Base-by-base conservation (phyloP, 352 stramenopile genomes). In the Pythium aristosporum region DNA sequence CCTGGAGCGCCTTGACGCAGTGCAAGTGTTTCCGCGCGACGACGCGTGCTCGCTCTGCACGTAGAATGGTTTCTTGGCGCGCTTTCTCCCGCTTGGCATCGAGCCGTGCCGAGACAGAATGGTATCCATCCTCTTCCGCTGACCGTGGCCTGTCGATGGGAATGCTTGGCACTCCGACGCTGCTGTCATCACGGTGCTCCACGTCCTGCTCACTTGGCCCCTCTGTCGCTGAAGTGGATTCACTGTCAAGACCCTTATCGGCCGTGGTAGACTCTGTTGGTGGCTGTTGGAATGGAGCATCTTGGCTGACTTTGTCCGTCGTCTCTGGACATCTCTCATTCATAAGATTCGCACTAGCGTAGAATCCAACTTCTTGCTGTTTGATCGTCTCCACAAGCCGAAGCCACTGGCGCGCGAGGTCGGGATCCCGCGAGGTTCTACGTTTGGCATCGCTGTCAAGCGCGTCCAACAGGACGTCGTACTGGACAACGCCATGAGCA, bases 11-110 rank as follows among this genome's bases (percentile, higher is more conserved):
- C 39, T 77, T 77, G 25, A 79, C 65, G 48, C 75, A 84, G 46
- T 80, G 74, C 15, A 82, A 56, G 51, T 87, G 77, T 42, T 77
- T 73, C n/a, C 77, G 74, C 5, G 73, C 71, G 8, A 84, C 61
- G 28, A 87, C 67, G 11, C 73, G 73, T 52, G 71, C 69, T 16
- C 77, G 77, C 68, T 87, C 77, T 18, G 73, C 69, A 4, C 66
- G 72, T 8, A 87, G 57, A 25, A 87, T 65, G 53, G 72, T 71
- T 28, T 77, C 73, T 23, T 80, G 54, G 0, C 52, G 47, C 10
- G 61, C 66, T 25, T 58, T 61, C 50, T 66, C 66, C 28, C 66
- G 39, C 46, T 68, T 73, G 42, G 65, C 55, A 32, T 63, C 48
- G 21, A 58, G 6, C 8, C 65, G 46, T 5, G 48, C 59, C 1